phyloP scores from a whole-genome alignment of 768 basidiomycete genomes.

The Mycena amicta region DNA sequence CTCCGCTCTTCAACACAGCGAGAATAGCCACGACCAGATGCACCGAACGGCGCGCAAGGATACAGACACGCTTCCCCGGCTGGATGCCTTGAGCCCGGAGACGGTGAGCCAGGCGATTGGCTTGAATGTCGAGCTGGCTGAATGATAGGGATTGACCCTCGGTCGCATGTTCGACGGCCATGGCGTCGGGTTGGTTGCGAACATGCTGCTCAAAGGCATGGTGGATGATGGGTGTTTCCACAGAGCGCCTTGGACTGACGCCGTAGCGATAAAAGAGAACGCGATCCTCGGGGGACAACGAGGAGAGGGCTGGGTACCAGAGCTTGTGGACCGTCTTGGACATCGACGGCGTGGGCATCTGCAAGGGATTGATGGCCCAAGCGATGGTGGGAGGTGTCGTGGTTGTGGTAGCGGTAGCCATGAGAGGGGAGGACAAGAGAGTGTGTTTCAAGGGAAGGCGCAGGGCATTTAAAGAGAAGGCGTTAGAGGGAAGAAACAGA shows the following conservation, averaged over 20 bases:
- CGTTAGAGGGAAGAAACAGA: conserved; percentile 9
- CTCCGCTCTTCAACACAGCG: conserved; percentile 49
- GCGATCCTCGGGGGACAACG: conserved; percentile 25
- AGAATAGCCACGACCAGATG: conserved; percentile 45
- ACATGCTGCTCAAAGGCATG: conserved; percentile 30
- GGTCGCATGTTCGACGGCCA: conserved; percentile 29
- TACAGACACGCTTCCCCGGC: conserved; percentile 46
- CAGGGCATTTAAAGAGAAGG: conserved; percentile 14
- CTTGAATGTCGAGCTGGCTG: conserved; percentile 30
- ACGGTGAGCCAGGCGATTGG: conserved; percentile 36
- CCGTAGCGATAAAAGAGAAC: conserved; percentile 29
- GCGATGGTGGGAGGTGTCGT: conserved; percentile 2
- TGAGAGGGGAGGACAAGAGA: conserved; percentile 2
- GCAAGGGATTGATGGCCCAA: conserved; percentile 6
- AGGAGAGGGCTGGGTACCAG: conserved; percentile 17
- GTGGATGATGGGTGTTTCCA: conserved; percentile 30
- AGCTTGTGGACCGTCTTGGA: conserved; percentile 16
- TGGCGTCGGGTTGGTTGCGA: conserved; percentile 25
- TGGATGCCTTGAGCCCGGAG: conserved; percentile 42
- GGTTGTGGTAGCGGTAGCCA: conserved; percentile 11
- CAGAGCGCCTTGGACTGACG: conserved; percentile 22
- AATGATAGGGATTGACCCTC: conserved; percentile 32
- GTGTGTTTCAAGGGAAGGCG: conserved; percentile 17
- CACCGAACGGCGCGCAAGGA: conserved; percentile 48
- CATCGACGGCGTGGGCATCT: conserved; percentile 3